phyloP scores from a whole-genome alignment of 225 moss, liverwort and hornwort genomes.

The Thuidium tamariscinum region DNA sequence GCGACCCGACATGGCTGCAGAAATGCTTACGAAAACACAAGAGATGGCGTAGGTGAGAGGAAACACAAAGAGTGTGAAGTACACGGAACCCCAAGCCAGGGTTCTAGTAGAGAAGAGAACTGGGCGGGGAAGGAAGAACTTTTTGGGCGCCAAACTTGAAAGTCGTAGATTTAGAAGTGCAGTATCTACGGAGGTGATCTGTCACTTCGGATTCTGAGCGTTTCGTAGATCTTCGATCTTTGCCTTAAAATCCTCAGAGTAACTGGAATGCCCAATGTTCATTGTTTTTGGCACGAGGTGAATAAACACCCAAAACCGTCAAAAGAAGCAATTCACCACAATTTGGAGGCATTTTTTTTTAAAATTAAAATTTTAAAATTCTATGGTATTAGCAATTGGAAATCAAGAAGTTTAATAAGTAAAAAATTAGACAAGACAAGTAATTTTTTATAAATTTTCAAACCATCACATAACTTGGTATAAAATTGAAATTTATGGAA shows the following conservation, averaged over 20 bases:
- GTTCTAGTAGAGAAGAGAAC: not conserved
- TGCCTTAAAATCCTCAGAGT: too few relatives aligned
- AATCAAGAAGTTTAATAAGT: not conserved
- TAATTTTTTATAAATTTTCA: not conserved
- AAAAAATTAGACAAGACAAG: not conserved
- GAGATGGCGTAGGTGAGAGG: not conserved
- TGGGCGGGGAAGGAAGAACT: not conserved
- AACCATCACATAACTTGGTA: not conserved
- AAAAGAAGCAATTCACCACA: not conserved
- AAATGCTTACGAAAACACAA: rapidly evolving
- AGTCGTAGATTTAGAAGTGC: not conserved
- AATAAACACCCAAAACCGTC: too few relatives aligned
- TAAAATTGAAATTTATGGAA: rapidly evolving
- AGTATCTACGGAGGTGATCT: not conserved
- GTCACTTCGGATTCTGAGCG: not conserved
- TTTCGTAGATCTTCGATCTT: not conserved
- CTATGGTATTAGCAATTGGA: not conserved
- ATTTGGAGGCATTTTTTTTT: not conserved
- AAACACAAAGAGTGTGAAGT: rapidly evolving
- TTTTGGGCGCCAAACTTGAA: not conserved
- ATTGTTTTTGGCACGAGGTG: too few relatives aligned
- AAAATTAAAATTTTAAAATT: too few relatives aligned
- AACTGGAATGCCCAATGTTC: too few relatives aligned
- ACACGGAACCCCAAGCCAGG: not conserved
- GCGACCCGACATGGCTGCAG: not conserved